Percentiles rank a stretch among this genome's conserved stretches.
Evolutionary conservation across 2,329 filamentous ascomycete species (phyloP).

Genomic region (Trichoderma koningiopsis): DNA sequence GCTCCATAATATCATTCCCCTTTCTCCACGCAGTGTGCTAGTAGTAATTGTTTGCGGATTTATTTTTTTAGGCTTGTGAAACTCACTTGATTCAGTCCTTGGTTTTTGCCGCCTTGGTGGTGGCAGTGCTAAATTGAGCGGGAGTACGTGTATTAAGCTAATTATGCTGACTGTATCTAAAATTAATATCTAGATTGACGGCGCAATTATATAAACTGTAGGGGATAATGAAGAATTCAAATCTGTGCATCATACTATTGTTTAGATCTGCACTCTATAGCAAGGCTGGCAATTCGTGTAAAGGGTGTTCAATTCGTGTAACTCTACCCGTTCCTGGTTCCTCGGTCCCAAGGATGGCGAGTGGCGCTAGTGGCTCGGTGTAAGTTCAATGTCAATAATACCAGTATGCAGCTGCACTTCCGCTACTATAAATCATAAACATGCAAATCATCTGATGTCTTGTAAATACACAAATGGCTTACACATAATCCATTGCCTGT

Average conservation of each 20-base stretch:
- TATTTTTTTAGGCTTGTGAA: not conserved
- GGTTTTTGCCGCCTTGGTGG: not conserved
- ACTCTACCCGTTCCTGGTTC: not conserved
- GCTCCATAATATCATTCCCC: constrained; percentile 8
- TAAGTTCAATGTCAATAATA: not conserved
- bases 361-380: not conserved
- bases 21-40: not conserved
- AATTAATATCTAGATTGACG: too few relatives aligned
- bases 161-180: too few relatives aligned
- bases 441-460: not conserved
- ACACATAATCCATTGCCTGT: not conserved
- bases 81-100: not conserved
- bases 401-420: not conserved
- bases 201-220: not conserved
- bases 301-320: not conserved
- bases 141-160: not conserved
- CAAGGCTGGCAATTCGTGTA: not conserved
- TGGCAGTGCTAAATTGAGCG: not conserved
- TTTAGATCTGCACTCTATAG: not conserved
- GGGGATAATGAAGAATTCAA: not conserved
- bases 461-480: not conserved
- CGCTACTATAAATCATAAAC: not conserved
- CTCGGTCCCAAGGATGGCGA: not conserved
- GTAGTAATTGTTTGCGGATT: not conserved
- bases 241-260: too few relatives aligned